Evolutionary conservation across 192 early-diverging fungal species (phyloP), one percentile per base, ranked within the genome.

Genomic region (Backusella luteola): DNA sequence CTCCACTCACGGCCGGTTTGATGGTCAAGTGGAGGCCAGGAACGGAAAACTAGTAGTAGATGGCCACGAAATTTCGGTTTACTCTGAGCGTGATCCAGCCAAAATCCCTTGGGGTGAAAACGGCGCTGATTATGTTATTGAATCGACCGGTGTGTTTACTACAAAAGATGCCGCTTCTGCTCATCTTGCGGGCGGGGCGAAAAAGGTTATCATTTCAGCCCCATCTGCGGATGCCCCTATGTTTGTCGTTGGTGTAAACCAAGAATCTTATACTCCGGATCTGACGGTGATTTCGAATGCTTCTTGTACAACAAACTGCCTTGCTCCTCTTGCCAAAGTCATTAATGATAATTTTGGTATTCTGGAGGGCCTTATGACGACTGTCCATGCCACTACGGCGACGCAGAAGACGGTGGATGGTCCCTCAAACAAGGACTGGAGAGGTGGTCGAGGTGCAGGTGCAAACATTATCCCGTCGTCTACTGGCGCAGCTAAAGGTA

Each of bases 371-470:
- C 87, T 99, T 71, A 99, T 99, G 98, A 97, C 95, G 85, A 99
- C 98, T 73, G 93, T 96, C 84, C 98, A 99, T 88, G 95, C 98
- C 78, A 92, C 92, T 84, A 99, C 97, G 76, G 97, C 98, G 81
- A 98, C 98, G 84, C 98, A 99, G 84, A 99, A 99, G 95, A 98
- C 97, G 67, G 98, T 99, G 77, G 98, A 99, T 86, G 93, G 95
- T 74, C 97, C 97, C 69, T 98, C 97, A 34, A 91, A 90, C 81
- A 95, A 96, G 89, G 97, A 98, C 91, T 97, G 97, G 96, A 93
- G 97, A 80, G 93, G 91, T 66, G 96, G 98, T 78, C 96, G 98
- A 88, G 95, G 96, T 83, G 98, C 98, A 63, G 84, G 89, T 73
- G 79, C 82, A 79, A 99, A 99, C 91, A 98, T 99, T 83, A 98